Conservation (phyloP, 768 basidiomycete genomes). For the Cystofilobasidium bisporidii region DNA sequence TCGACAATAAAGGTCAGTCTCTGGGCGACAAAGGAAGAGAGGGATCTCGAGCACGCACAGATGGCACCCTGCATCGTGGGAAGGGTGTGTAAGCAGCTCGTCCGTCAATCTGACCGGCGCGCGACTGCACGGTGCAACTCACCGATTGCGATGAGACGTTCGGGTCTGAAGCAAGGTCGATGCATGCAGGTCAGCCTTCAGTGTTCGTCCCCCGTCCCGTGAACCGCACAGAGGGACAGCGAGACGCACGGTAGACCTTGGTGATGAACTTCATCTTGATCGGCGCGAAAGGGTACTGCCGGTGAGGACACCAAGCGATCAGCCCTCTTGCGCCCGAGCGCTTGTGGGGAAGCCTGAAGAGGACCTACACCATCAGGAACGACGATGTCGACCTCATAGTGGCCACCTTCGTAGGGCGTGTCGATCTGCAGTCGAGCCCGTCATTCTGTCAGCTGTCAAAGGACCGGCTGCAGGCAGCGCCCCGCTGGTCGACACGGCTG, state of each 20-base stretch:
- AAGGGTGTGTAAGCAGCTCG: too few relatives aligned
- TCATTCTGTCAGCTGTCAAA: neutral
- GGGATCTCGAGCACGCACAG: slow-evolving; percentile 49
- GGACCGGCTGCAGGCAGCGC: too few relatives aligned
- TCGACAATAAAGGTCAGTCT: slow-evolving; percentile 1
- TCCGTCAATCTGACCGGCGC: neutral
- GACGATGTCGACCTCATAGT: slow-evolving; percentile 84
- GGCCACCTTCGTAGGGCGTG: slow-evolving; percentile 86
- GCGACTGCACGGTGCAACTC: slow-evolving; percentile 20
- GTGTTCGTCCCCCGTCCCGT: too few relatives aligned
- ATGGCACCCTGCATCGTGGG: slow-evolving; percentile 58
- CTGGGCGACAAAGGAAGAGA: too few relatives aligned
- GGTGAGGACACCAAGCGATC: too few relatives aligned
- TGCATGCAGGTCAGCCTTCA: too few relatives aligned
- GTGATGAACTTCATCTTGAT: slow-evolving; percentile 99
- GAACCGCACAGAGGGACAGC: neutral
- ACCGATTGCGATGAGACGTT: slow-evolving; percentile 81
- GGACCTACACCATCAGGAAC: slow-evolving; percentile 58
- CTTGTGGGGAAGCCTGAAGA: neutral
- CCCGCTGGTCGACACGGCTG: too few relatives aligned
- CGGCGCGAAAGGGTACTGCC: slow-evolving; percentile 62
- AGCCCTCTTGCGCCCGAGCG: too few relatives aligned
- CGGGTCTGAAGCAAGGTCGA: slow-evolving; percentile 70
- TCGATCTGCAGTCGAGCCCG: slow-evolving; percentile 44
- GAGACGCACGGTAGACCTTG: slow-evolving; percentile 25